Evolutionary conservation across 2,329 filamentous ascomycete species (phyloP).

Genomic region (Elsinoe australis): DNA sequence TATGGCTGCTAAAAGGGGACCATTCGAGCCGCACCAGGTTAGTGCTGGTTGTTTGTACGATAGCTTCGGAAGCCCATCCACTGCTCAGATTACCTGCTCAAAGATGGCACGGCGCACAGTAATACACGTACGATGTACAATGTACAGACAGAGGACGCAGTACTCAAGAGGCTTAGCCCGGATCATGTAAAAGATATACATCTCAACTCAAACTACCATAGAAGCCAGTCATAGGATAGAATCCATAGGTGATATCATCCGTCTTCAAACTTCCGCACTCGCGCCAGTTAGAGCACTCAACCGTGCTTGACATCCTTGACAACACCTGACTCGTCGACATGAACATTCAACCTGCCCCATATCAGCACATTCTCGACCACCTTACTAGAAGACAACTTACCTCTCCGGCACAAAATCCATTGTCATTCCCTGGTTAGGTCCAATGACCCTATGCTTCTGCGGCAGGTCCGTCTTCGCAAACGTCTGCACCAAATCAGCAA

Average conservation of each 20-base stretch:
- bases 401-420: slow-evolving; percentile 43
- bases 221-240: neutral
- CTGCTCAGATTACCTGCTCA: too few species aligned
- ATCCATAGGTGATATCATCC: slow-evolving; percentile 1
- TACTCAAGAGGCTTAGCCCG: too few species aligned
- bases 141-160: too few species aligned
- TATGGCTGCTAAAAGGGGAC: too few species aligned
- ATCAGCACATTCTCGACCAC: too few species aligned
- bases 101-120: neutral
- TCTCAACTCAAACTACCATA: slow-evolving; percentile 13
- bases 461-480: slow-evolving; percentile 46
- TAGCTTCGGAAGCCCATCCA: too few species aligned
- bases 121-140: too few species aligned
- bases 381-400: too few species aligned
- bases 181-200: slow-evolving; percentile 10
- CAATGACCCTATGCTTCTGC: slow-evolving; percentile 39
- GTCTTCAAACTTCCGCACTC: too few species aligned
- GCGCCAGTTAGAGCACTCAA: too few species aligned
- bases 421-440: slow-evolving; percentile 40
- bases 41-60: too few species aligned
- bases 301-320: slow-evolving; percentile 43
- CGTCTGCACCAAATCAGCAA: slow-evolving; percentile 32
- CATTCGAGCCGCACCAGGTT: too few species aligned
- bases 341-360: slow-evolving; percentile 38
- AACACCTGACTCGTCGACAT: slow-evolving; percentile 42